These are phyloP conservation scores for Clarireedia paspali DNA, from an alignment of 2,329 filamentous ascomycete species.

Conservation along the genomic window DNA sequence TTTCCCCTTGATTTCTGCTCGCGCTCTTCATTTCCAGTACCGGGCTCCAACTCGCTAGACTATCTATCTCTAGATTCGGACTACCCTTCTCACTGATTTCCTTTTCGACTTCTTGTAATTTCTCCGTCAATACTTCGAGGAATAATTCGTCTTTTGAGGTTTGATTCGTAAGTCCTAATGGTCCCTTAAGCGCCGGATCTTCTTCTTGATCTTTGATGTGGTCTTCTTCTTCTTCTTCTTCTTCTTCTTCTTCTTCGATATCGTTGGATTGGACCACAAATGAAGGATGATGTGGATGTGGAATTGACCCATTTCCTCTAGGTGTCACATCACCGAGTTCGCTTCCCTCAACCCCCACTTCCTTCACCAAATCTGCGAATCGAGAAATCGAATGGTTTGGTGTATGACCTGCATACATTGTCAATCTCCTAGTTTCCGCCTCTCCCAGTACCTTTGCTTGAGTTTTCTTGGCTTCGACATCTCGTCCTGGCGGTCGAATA, in stretches of 20 bases:
- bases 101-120: slow-evolving; percentile 20
- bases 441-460: slow-evolving; percentile 11
- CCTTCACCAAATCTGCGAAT: slow-evolving; percentile 35
- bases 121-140: slow-evolving; percentile 19
- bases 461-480: slow-evolving; percentile 10
- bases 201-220: slow-evolving; percentile 10
- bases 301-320: slow-evolving; percentile 9
- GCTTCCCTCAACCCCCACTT: neutral
- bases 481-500: slow-evolving; percentile 13
- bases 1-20: neutral
- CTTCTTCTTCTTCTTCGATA: neutral
- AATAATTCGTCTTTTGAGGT: slow-evolving; percentile 18
- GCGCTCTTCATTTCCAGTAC: slow-evolving; percentile 5
- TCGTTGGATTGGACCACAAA: neutral
- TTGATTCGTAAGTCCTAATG: slow-evolving; percentile 21
- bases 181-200: slow-evolving; percentile 22
- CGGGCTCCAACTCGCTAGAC: neutral
- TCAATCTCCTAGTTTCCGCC: slow-evolving; percentile 42
- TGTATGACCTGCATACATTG: slow-evolving; percentile 56
- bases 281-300: neutral
- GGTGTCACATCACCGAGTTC: slow-evolving; percentile 24
- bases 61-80: neutral
- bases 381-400: slow-evolving; percentile 49
- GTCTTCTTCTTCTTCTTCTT: slow-evolving; percentile 8
- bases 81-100: slow-evolving; percentile 9